Evolutionary conservation across 148 eudicot species (phyloP), one percentile per base, ranked within the genome.

Genomic region (Camellia granthamiana): DNA sequence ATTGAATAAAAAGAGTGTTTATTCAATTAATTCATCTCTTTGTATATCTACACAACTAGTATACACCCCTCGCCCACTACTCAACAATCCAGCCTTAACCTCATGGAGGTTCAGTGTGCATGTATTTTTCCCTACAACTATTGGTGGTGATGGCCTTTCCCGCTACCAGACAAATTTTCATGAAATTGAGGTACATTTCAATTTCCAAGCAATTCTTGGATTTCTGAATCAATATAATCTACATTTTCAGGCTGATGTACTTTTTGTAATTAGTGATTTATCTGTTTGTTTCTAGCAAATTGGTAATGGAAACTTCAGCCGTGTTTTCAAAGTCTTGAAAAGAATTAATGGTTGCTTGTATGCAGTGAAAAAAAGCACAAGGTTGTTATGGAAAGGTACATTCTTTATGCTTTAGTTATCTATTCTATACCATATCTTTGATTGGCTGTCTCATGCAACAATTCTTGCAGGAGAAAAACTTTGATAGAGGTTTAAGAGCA

Each of bases 311-410:
- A 94, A 94, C 85, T 94, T 92, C 84, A 94, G 90, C 75, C 81
- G 82, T 63, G 98, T 92, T 76, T 94, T 84, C 83, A 94, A 92
- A 85, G 97, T 83, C 42, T 62, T 91, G 83, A 91, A 91, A 77
- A 90, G 98, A 88, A 88, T 94, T 49, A 95, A 94, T 83, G 98
- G 98, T 72, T 91, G 93, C 82, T 64, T 88, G 84, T 94, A 94
- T 87, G 98, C 98, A 49, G 95, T 94, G 75, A 94, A 94, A 83
- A 88, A 81, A 77, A 88, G 91, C 87, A 88, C 83, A 73, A 90
- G 81, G 62, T 92, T 87, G 78, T 79, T 94, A 76, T 88, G 19
- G 93, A 92, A 72, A 91, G 98, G 98, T 94, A 83, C 5, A 30
- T 71, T 64, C 56, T 19, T 21, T 42, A 69, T 78, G 64, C 56